Evolutionary conservation across 495 filamentous ascomycete species (phyloP), one percentile per base, ranked within the genome.

Genomic region (Xylaria castorea): DNA sequence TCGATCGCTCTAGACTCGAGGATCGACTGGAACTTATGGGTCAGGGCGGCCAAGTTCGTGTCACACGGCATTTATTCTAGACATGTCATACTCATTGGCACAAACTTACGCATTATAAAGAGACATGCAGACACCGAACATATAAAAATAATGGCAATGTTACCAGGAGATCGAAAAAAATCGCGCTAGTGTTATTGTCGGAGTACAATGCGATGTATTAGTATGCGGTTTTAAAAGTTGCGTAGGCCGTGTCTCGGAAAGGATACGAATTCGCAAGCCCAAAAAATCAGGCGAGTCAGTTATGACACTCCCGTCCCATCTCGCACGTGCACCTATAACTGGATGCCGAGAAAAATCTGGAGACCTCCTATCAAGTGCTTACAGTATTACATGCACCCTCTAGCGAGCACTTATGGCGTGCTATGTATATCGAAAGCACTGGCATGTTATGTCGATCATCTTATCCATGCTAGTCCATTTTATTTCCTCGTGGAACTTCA

Each of bases 1-100:
- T 77, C 68, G 78, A 75, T 74, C 71, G 77, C 68, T 77, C 78
- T 78, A 78, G 78, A 78, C 75, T 72, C 57, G 5, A 16, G 38
- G 78, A 78, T 80, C 77, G 63, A 71, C 76, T 22, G 11, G 32
- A 44, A 68, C 42, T 55, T 55, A 67, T 67, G 65, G 65, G 53
- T 22, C 67, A 48, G 8, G 48, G 66, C 51, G 40, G 25, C 50
- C 66, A 58, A 66, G 53, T 38, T 70, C 53, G 27, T 70, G 67
- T 70, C 67, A 62, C 55, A 70, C 67, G 67, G 67, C 67, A 62
- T 61, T 30, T 70, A 55, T 46, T 70, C 42, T 62, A 62, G 67
- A 46, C 67, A 60, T 61, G 57, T 22, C 55, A 22, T 48, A n/a
- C 1, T 27, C 1, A 27, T 60, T 36, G 36, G 60, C 51, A 32